Evolutionary conservation across 2,329 filamentous ascomycete species (phyloP).

Genomic region (Fusarium fujikuroi): DNA sequence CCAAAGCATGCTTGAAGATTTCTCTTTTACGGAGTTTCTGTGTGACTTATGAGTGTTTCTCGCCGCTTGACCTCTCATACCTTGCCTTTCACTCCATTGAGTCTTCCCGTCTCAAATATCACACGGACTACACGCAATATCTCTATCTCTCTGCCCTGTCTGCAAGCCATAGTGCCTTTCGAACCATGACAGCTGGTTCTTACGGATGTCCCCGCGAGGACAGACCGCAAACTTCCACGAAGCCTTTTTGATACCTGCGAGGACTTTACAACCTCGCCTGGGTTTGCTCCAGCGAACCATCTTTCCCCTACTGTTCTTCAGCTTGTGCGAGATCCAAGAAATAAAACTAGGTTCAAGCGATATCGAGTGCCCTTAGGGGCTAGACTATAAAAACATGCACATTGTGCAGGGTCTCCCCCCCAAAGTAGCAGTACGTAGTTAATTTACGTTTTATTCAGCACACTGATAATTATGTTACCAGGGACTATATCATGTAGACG

Average conservation of each 20-base stretch:
- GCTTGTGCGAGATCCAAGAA: neutral
- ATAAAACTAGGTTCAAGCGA: neutral
- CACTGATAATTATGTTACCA: fast-evolving
- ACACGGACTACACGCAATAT: no score
- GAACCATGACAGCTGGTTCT: neutral
- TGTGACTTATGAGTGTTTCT: no score
- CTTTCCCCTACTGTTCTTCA: neutral
- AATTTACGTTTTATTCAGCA: no score
- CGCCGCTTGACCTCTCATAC: no score
- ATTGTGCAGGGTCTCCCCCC: neutral
- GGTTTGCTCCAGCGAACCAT: neutral
- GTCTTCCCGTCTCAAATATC: no score
- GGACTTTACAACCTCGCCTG: neutral
- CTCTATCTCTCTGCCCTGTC: neutral
- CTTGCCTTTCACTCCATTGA: neutral
- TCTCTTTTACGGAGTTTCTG: no score
- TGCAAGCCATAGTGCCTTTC: neutral
- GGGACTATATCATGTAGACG: neutral
- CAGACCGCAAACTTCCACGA: neutral
- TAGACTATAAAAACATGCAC: no score
- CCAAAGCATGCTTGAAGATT: neutral
- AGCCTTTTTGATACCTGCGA: neutral
- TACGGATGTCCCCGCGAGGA: neutral
- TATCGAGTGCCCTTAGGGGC: neutral
- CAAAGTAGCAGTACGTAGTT: no score